A percentile compares a stretch with the other conserved stretches of the same genome.
Evolutionary conservation across 1,139 yeast species (phyloP).

Genomic region (Taphrina deformans): DNA sequence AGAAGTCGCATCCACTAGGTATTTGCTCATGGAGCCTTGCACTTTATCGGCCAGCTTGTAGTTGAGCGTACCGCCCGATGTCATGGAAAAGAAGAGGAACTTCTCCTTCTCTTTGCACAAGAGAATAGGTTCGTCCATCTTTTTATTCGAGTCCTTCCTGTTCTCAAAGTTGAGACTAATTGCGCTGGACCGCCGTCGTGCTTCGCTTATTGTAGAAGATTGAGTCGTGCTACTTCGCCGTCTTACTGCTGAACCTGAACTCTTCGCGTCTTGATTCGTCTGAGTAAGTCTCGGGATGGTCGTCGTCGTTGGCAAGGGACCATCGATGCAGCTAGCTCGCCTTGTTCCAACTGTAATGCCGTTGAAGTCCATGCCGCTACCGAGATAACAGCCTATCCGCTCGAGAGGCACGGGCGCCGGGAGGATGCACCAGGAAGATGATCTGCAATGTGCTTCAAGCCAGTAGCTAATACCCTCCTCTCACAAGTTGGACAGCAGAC

Average conservation of each 20-base stretch:
- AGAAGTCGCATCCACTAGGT: conserved; percentile 16
- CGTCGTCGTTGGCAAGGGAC: background rate
- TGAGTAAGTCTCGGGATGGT: background rate
- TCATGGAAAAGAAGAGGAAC: conserved; percentile 28
- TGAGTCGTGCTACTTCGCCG: conserved; percentile 17
- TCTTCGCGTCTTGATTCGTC: background rate
- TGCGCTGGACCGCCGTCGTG: conserved; percentile 21
- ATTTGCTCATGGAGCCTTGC: conserved; percentile 20
- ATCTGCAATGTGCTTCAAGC: too few species aligned
- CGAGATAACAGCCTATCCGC: too few species aligned
- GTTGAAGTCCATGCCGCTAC: conserved; percentile 10
- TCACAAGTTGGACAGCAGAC: too few species aligned
- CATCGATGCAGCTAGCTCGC: conserved; percentile 8
- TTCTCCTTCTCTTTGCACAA: conserved; percentile 21
- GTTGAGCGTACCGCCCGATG: conserved; percentile 29
- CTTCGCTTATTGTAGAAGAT: background rate
- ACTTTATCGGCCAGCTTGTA: conserved; percentile 23
- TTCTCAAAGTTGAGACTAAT: conserved; percentile 6
- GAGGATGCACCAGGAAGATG: too few species aligned
- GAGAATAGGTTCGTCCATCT: conserved; percentile 23
- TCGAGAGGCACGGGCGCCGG: background rate
- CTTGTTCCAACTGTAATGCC: conserved; percentile 1
- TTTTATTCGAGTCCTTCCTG: background rate
- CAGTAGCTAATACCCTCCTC: too few species aligned
- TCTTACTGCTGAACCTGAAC: background rate